A percentile compares a stretch with the other conserved stretches of the same genome.
These are phyloP conservation scores for Lentinula edodes DNA, from an alignment of 768 basidiomycete genomes.

Conservation along the genomic window DNA sequence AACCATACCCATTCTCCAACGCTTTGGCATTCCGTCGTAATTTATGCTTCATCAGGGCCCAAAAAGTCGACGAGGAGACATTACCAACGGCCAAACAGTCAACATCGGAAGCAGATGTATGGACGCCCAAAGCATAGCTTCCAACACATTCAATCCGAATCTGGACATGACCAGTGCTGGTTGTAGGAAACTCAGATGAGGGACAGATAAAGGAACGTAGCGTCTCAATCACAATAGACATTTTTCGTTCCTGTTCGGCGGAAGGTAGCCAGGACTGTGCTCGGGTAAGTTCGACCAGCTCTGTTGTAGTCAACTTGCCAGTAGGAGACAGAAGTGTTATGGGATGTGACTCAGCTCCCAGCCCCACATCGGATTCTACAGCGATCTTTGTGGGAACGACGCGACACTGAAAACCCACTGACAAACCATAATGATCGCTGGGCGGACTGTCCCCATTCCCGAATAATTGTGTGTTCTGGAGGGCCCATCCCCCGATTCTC, in stretches of 20 bases:
- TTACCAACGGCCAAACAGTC: constrained; percentile 18
- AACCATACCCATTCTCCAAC: background rate
- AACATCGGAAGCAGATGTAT: constrained; percentile 13
- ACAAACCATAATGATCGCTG: constrained; percentile 5
- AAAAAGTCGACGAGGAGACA: constrained; percentile 14
- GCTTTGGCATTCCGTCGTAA: background rate
- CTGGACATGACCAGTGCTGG: background rate
- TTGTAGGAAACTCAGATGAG: background rate
- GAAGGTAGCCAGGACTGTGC: background rate
- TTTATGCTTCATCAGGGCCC: constrained; percentile 9
- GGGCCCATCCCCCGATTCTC: background rate
- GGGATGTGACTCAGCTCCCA: background rate
- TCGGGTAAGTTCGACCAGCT: background rate
- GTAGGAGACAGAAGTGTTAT: background rate
- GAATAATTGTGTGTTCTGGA: background rate
- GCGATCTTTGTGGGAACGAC: background rate
- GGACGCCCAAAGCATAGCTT: constrained; percentile 15
- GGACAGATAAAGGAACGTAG: background rate
- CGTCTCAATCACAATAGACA: background rate
- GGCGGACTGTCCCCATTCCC: background rate
- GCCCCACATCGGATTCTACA: background rate
- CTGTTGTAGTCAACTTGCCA: background rate
- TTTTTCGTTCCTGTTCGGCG: background rate
- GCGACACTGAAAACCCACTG: background rate
- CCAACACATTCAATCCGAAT: constrained; percentile 11